Evolutionary conservation across 2,329 filamentous ascomycete genomes (phyloP).

Genomic region (Didymella glomerata): DNA sequence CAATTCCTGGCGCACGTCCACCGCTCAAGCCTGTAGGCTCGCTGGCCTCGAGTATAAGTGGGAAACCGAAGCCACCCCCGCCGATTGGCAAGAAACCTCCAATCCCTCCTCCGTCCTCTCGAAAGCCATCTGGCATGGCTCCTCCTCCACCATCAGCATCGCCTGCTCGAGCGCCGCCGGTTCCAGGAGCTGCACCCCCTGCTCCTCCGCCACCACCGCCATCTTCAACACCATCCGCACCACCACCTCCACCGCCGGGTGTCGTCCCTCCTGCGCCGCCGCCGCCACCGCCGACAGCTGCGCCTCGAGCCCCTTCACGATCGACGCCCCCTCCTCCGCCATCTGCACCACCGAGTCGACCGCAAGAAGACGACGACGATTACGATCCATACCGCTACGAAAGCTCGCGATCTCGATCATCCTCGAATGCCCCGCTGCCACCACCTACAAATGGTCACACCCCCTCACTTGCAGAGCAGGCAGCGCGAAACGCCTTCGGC

Average conservation of each 20-base stretch:
- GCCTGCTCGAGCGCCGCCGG: slow-evolving; percentile 53
- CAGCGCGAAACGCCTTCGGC: slow-evolving; percentile 65
- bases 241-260: slow-evolving; percentile 54
- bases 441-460: slow-evolving; percentile 56
- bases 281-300: slow-evolving; percentile 40
- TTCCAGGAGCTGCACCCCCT: slow-evolving; percentile 48
- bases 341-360: slow-evolving; percentile 50
- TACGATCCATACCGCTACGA: slow-evolving; percentile 57
- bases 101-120: slow-evolving; percentile 63
- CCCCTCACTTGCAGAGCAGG: slow-evolving; percentile 65
- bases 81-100: slow-evolving; percentile 78
- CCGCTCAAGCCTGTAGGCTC: slow-evolving; percentile 70
- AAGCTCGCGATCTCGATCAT: slow-evolving; percentile 27
- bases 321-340: slow-evolving; percentile 35
- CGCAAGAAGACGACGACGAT: slow-evolving; percentile 35
- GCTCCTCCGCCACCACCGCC: slow-evolving; percentile 50
- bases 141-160: slow-evolving; percentile 54
- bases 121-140: slow-evolving; percentile 64
- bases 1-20: slow-evolving; percentile 60
- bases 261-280: slow-evolving; percentile 51
- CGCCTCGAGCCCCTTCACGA: slow-evolving; percentile 38
- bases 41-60: slow-evolving; percentile 65
- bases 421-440: slow-evolving; percentile 58
- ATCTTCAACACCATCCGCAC: slow-evolving; percentile 54
- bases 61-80: slow-evolving; percentile 74